Base-by-base conservation (phyloP, 306 rosid species). In the Geum urbanum region DNA sequence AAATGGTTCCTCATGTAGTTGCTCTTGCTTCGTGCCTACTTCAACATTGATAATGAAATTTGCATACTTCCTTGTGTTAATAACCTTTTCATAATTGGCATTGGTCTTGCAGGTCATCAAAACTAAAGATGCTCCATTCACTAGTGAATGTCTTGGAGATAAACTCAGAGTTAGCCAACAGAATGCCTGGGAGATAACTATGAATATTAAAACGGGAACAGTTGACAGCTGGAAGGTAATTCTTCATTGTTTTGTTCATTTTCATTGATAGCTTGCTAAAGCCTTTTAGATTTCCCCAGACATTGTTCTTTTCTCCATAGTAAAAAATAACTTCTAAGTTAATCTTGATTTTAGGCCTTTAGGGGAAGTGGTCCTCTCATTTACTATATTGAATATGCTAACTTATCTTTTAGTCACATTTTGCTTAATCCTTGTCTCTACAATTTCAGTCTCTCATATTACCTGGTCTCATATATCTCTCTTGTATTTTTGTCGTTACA, bases 171-270 rank as follows among this genome's bases (percentile, higher is more conserved):
- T 90, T 45, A 73, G 84, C 74, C 83, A 76, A 70, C 84, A 77
- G 64, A 84, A 81, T 73, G 59, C 66, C 27, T 90, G 97, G 98
- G 97, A 94, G 80, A 80, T 94, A 54, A 58, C 78, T 55, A 75
- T 94, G 68, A 84, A 83, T 84, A 63, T 68, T 66, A 84, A 81
- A 87, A 88, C 84, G 1, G 97, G 98, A 73, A 77, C 79, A 65
- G 44, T 94, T 65, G 90, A 90, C 77, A 83, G 89, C 89, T 94
- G 96, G 97, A 88, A 88, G 96, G 98, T 94, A 90, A 50, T 56
- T 22, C 66, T 52, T 56, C 1, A n/a, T 65, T 70, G 58, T 19
- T 44, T 7, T 18, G 15, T 39, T 14, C 10, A 2, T 72, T 4
- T 59, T 69, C 10, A 9, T 13, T 55, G 47, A 9, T n/a, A 63